Base-by-base conservation (phyloP, 169 alveolate species). In the Cryptosporidium parvum region DNA sequence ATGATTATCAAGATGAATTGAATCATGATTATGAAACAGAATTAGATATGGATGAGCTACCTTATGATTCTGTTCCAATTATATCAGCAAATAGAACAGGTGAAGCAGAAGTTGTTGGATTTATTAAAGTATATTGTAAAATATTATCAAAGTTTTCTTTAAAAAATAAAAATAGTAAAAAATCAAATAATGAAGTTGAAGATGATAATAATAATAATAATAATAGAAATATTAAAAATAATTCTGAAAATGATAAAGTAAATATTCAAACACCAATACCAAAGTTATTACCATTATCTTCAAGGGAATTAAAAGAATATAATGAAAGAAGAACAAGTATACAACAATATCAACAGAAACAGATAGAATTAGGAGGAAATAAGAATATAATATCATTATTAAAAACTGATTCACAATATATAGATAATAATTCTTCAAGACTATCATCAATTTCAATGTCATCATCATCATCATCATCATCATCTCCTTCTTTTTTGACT, bases 81-180 rank as follows among this genome's bases (percentile, higher is more conserved):
- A 65, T 80, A 42, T 80, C 89, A 80, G 89, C 89, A 14, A 80
- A 62, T 80, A 80, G 39, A 65, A 7, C 23, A 31, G 89, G 89
- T 61, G 89, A 80, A 62, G 75, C 75, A 23, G 89, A 80, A 14
- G 89, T 80, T 42, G 89, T 80, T 59, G 89, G 89, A 37, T 80
- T 62, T 59, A 26, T 80, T 29, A 80, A 80, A 26, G 29, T 80
- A 42, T 80, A 80, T 80, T 80, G 89, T 62, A 59, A 45, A 31
- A 45, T 80, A 48, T 42, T 80, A 7, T 80, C 89, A 29, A 59
- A 35, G 48, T 62, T 37, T 65, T 44, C 73, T 23, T 37, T 80
- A 39, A 80, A 80, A 35, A 80, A 44, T 39, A 80, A 80, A 3
- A 59, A 42, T 2, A 31, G 37, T 42, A 23, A 62, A 44, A 61